A percentile compares a stretch with the other conserved stretches of the same genome.
phyloP scores from a whole-genome alignment of 495 filamentous ascomycete species.

The Daldinia bambusicola region DNA sequence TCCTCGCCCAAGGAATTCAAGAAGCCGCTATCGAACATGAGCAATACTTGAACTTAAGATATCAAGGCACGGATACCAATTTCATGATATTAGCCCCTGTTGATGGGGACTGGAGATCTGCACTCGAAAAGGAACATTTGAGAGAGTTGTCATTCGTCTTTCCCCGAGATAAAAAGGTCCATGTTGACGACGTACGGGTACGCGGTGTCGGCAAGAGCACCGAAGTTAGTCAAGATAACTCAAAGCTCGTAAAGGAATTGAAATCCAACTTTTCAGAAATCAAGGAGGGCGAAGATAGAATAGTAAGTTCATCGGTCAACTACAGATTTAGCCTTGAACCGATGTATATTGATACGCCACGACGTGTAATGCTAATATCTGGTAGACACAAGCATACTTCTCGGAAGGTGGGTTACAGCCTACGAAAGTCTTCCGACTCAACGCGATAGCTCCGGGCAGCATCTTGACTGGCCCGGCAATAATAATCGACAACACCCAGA shows the following conservation, averaged over 20 bases:
- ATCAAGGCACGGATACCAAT: constrained; percentile 86
- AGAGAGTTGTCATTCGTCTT: constrained; percentile 76
- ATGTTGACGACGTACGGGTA: constrained; percentile 90
- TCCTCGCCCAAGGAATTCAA: constrained; percentile 77
- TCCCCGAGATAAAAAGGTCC: constrained; percentile 46
- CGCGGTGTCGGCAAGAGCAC: constrained; percentile 85
- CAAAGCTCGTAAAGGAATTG: constrained; percentile 69
- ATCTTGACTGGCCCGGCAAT: constrained; percentile 79
- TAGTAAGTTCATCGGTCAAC: constrained; percentile 66
- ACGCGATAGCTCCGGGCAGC: constrained; percentile 72
- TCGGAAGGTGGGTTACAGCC: constrained; percentile 75
- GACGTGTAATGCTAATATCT: constrained; percentile 49
- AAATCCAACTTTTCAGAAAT: constrained; percentile 61
- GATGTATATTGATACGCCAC: too few species aligned
- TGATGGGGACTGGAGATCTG: constrained; percentile 73
- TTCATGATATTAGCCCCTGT: constrained; percentile 79
- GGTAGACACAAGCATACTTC: constrained; percentile 63
- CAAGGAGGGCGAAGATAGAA: constrained; percentile 66
- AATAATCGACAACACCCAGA: constrained; percentile 85
- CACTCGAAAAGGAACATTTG: constrained; percentile 72
- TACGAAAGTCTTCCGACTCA: constrained; percentile 74
- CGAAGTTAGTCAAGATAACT: constrained; percentile 49
- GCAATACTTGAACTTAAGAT: constrained; percentile 89
- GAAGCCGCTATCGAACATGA: constrained; percentile 71
- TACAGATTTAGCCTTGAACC: constrained; percentile 47